Evolutionary conservation across 176 grass and related monocot genomes (phyloP), one percentile per base, ranked within the genome.

Genomic region (bread wheat (Triticum aestivum)): DNA sequence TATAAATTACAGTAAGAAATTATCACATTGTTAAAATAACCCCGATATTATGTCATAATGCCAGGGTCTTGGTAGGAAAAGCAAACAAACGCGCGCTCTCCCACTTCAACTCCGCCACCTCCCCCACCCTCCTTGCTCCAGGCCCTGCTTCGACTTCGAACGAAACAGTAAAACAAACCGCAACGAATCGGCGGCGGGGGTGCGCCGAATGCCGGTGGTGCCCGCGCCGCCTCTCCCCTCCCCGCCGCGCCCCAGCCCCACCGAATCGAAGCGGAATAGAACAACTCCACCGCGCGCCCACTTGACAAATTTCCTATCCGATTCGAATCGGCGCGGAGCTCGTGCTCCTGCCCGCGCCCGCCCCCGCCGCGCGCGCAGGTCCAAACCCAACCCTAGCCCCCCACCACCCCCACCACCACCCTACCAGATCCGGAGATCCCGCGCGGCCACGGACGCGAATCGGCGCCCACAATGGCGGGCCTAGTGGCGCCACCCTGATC

Each of bases 351-450:
- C 5, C 0, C 27, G 27, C 27, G 27, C 27, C 1, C 27, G 27
- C 27, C 27, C 27, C 1, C 21, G 4, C 13, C 63, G 27, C 42
- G 35, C 59, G n/a, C 38, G 18, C 58, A 0, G 2, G 32, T 45
- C 70, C 74, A 20, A 21, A 23, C 14, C 73, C 32, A 77, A 21
- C 74, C 74, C 74, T 77, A 77, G 47, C 17, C 79, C 49, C 49
- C 47, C 47, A 51, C 47, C 47, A 52, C 27, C 27, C 73, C 74
- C 74, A 77, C 74, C 52, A 6, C 52, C 61, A 51, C 71, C 74
- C 71, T 47, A 52, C 29, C 80, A 82, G 80, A 82, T 82, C 80
- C 65, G 65, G 65, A 71, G 80, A 82, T 82, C 79, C 37, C 41
- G 10, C 82, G 27, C 35, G 34, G 18, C 0, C 69, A 4, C 69